Evolutionary conservation across 2,329 filamentous ascomycete species (phyloP).

Genomic region (Talaromyces sp.): DNA sequence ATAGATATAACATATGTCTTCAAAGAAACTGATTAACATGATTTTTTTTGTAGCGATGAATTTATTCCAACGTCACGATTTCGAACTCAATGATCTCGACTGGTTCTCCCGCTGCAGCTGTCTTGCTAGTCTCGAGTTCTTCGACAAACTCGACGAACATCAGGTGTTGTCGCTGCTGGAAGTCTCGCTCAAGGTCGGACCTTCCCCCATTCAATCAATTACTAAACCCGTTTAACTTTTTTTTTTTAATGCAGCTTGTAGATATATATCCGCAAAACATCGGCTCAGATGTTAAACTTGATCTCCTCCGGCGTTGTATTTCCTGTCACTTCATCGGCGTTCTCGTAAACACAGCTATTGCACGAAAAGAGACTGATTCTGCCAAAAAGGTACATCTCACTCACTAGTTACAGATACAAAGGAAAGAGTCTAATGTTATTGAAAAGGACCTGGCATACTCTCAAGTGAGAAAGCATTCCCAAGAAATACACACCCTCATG

Average conservation of each 20-base stretch:
- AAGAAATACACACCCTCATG: background rate
- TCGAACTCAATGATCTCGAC: conserved; percentile 2
- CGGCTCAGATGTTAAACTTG: conserved; percentile 25
- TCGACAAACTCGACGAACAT: background rate
- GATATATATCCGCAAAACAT: conserved; percentile 26
- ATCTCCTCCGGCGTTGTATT: conserved; percentile 55
- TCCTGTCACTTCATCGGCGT: conserved; percentile 64
- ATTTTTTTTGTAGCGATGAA: background rate
- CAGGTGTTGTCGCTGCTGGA: background rate
- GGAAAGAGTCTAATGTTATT: background rate
- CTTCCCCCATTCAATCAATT: background rate
- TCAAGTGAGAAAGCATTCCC: background rate
- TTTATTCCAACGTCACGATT: background rate
- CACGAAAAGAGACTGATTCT: conserved; percentile 38
- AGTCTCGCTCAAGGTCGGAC: background rate
- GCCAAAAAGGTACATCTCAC: conserved; percentile 29
- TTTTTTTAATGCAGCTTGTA: conserved; percentile 29
- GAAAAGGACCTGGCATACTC: conserved; percentile 1
- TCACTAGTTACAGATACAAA: background rate
- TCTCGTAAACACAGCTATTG: conserved; percentile 42
- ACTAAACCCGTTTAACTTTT: conserved; percentile 26
- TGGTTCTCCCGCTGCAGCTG: conserved; percentile 9
- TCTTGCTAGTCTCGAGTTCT: background rate
- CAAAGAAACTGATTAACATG: background rate
- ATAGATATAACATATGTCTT: background rate